Base-by-base conservation (phyloP, 306 rosid species). In the Prunus campanulata region DNA sequence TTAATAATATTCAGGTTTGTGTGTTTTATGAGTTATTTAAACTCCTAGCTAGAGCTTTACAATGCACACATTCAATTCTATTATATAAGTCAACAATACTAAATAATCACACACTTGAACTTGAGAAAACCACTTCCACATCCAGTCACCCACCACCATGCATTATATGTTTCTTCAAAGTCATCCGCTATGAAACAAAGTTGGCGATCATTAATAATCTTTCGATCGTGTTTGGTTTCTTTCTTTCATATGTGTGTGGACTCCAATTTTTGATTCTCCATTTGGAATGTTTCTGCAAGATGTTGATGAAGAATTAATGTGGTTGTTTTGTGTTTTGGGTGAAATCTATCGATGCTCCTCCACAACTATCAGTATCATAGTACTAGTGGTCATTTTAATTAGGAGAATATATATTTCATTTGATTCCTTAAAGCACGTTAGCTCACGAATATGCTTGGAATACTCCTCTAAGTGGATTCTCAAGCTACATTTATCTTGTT, bases 351-450 rank as follows among this genome's bases (percentile, higher is more conserved):
- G 64, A 59, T 24, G 11, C 32, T 59, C 16, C 18, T 10, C 64
- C 15, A 24, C 11, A 27, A 4, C n/a, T 25, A 61, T 22, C 11
- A 61, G 24, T n/a, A 44, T 32, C 19, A 5, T 15, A 56, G 10
- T 8, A 7, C 3, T 52, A 66, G 64, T 52, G 74, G 54, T 42
- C n/a, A 39, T 76, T 44, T 76, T 52, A 54, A 13, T 15, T n/a
- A 35, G 47, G 57, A 57, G 71, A 81, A 75, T 72, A 59, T 59
- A 59, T 59, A 24, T 35, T 85, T 84, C 75, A 72, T 79, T 78
- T 71, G 82, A 84, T 84, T 86, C 88, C 87, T 66, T 71, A 29
- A 80, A 70, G 63, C 86, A 76, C 80, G 74, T 73, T 27, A 56
- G 59, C 59, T 63, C 30, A 65, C 66, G 77, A 70, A 79, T 81